These are phyloP conservation scores for Venturia carpophila DNA, from an alignment of 2,329 filamentous ascomycete species.

Conservation along the genomic window DNA sequence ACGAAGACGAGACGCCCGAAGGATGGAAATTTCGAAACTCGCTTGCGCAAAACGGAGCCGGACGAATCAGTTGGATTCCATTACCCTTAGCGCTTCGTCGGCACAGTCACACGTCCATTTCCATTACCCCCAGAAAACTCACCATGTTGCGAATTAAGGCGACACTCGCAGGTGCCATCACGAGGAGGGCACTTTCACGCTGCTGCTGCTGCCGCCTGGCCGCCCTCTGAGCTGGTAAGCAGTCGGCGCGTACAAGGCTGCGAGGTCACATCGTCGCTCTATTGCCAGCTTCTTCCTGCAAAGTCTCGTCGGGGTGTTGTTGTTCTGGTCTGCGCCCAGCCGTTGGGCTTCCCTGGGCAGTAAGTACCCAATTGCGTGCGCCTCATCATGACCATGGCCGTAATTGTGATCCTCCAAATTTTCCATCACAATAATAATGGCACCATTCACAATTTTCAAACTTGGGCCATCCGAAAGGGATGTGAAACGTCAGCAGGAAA, in stretches of 20 bases:
- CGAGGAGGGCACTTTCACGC: too few species aligned
- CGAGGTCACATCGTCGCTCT: neutral
- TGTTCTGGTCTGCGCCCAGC: neutral
- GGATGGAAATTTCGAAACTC: neutral
- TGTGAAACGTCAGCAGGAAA: neutral
- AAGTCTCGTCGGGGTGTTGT: neutral
- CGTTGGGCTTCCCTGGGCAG: too few species aligned
- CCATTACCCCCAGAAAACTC: slow-evolving; percentile 24
- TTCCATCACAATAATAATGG: too few species aligned
- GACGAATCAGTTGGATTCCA: neutral
- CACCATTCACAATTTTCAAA: neutral
- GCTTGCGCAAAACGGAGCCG: neutral
- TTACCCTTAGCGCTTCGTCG: neutral
- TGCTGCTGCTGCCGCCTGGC: too few species aligned
- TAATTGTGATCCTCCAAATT: too few species aligned
- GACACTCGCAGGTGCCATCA: neutral
- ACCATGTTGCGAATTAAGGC: slow-evolving; percentile 3
- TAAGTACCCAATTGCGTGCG: neutral
- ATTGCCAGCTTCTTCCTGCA: too few species aligned
- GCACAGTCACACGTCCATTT: too few species aligned
- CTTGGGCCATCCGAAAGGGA: neutral
- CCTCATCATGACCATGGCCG: neutral
- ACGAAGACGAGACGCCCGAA: neutral
- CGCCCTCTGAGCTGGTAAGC: too few species aligned
- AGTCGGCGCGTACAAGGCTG: neutral